A percentile compares a stretch with the other conserved stretches of the same genome.
These are phyloP conservation scores for Salix brachista DNA, from an alignment of 345 rosid species.

Conservation along the genomic window DNA sequence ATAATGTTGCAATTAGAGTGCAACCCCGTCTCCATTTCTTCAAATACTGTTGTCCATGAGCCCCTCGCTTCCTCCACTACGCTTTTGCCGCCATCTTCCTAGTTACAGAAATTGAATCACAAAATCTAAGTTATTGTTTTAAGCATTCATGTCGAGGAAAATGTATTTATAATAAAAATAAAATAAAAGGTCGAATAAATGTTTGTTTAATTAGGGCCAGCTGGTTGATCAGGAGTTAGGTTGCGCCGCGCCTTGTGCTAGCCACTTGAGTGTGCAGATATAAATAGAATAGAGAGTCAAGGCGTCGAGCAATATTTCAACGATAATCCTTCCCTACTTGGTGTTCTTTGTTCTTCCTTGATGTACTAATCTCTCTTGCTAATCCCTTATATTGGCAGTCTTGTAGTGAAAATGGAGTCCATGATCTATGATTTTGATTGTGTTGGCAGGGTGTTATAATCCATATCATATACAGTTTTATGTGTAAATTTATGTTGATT, in stretches of 20 bases:
- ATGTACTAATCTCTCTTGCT: not conserved
- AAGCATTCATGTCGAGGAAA: not conserved
- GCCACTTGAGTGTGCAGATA: not conserved
- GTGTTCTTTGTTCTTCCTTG: not conserved
- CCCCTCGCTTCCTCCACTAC: slow-evolving; percentile 60
- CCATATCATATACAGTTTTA: too few relatives aligned
- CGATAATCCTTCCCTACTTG: not conserved
- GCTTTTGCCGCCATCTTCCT: slow-evolving; percentile 43
- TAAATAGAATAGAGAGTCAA: not conserved
- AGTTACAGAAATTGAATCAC: not conserved
- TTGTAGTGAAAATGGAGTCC: not conserved
- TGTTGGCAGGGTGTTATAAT: too few relatives aligned
- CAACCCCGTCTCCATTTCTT: slow-evolving; percentile 59
- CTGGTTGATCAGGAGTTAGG: not conserved
- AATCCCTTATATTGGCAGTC: too few relatives aligned
- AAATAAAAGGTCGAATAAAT: not conserved
- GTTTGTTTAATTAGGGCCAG: not conserved
- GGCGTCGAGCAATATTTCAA: not conserved
- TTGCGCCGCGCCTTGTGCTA: not conserved
- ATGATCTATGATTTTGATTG: too few relatives aligned
- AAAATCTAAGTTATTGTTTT: not conserved
- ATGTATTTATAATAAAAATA: not conserved
- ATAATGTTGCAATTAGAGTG: slow-evolving; percentile 82
- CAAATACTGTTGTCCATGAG: slow-evolving; percentile 90
- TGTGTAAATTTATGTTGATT: too few relatives aligned